Percentiles rank a stretch among this genome's conserved stretches.
Evolutionary conservation across 176 grass and related monocot genomes (phyloP).

Genomic region (Oryza nivara): DNA sequence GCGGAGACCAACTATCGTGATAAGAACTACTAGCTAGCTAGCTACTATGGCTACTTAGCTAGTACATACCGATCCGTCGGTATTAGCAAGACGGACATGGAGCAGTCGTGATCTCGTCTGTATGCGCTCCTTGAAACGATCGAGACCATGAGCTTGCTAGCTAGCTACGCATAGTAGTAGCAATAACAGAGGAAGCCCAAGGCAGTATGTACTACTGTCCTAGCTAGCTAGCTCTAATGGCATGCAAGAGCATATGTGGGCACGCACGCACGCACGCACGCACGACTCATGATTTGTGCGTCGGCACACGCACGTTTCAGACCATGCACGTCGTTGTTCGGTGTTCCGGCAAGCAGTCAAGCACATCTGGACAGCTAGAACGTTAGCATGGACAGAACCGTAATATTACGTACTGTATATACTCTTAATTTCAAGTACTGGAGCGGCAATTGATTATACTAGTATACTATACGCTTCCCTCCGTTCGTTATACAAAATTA

Average conservation of each 20-base stretch:
- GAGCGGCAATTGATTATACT: too few species aligned
- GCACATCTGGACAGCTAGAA: not conserved
- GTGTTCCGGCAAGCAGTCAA: not conserved
- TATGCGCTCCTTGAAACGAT: not conserved
- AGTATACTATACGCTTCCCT: too few species aligned
- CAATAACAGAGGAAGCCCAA: not conserved
- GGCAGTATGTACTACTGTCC: not conserved
- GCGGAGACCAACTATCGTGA: conserved; percentile 39
- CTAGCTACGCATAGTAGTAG: not conserved
- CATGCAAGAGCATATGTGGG: not conserved
- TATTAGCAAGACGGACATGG: not conserved
- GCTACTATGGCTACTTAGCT: too few species aligned
- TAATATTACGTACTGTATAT: not conserved
- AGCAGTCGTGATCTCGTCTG: not conserved
- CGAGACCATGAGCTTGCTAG: too few species aligned
- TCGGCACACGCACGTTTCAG: not conserved
- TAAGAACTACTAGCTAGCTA: not conserved
- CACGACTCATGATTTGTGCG: not conserved
- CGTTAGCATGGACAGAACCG: not conserved
- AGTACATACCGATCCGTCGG: not conserved
- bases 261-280: too few species aligned
- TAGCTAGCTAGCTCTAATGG: not conserved
- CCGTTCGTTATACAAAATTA: too few species aligned
- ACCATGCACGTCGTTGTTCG: not conserved
- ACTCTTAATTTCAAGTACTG: too few species aligned